Conservation (phyloP, 768 basidiomycete species). For the Asterophora parasitica region DNA sequence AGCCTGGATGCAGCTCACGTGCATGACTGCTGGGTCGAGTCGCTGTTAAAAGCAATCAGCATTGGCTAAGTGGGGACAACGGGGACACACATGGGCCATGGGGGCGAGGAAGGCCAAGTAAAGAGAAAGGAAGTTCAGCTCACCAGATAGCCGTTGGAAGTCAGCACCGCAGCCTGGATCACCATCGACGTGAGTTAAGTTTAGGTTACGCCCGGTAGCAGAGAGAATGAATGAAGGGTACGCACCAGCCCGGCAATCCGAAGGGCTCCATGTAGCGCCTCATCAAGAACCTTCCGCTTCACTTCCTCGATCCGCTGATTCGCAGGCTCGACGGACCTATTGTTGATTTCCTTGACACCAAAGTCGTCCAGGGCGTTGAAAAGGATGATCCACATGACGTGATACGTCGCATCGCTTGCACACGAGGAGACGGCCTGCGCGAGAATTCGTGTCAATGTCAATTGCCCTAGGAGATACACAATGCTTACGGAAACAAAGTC, state of each 20-base stretch:
- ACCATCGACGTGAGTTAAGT: conserved; percentile 2
- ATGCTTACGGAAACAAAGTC: conserved; percentile 69
- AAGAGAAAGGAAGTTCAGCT: conserved; percentile 19
- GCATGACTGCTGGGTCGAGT: conserved; percentile 86
- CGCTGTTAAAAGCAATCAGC: conserved; percentile 34
- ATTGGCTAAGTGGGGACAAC: background rate
- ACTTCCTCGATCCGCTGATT: conserved; percentile 52
- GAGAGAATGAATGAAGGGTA: conserved; percentile 9
- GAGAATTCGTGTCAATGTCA: conserved; percentile 4
- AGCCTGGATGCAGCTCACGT: conserved; percentile 79
- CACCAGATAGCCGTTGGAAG: conserved; percentile 84
- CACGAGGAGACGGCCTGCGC: conserved; percentile 50
- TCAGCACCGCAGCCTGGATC: conserved; percentile 70
- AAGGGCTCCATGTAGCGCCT: conserved; percentile 79
- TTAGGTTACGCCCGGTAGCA: background rate
- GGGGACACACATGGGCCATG: background rate
- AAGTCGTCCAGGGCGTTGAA: conserved; percentile 82
- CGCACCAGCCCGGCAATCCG: conserved; percentile 85
- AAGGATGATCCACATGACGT: conserved; percentile 86
- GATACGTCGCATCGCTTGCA: conserved; percentile 85
- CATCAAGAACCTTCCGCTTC: conserved; percentile 70
- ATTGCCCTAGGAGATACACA: conserved; percentile 2
- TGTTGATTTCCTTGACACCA: conserved; percentile 72
- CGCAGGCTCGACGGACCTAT: conserved; percentile 32
- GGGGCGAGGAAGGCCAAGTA: background rate